A percentile compares a stretch with the other conserved stretches of the same genome.
phyloP scores from a whole-genome alignment of 768 basidiomycete genomes.

The Russula vinacea region DNA sequence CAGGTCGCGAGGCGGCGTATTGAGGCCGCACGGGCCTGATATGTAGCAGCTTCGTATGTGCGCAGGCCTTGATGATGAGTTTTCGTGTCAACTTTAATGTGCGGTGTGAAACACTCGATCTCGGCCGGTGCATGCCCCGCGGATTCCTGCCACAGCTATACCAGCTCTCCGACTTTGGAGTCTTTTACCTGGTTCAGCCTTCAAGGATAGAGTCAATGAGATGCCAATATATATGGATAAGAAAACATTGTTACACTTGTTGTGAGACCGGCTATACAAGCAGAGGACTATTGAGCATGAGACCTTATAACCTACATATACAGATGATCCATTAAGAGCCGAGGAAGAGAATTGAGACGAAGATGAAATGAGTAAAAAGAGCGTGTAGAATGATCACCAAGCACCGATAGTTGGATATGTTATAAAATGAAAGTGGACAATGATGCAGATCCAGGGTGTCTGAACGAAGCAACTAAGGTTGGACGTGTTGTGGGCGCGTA shows the following conservation, averaged over 20 bases:
- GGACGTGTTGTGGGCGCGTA: no score
- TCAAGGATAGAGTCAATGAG: not conserved
- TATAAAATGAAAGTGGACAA: slow-evolving; percentile 17
- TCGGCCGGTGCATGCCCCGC: not conserved
- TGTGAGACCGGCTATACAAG: slow-evolving; percentile 5
- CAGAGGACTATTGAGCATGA: not conserved
- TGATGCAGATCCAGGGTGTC: slow-evolving; percentile 2
- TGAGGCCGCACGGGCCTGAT: slow-evolving; percentile 63
- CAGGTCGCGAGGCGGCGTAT: slow-evolving; percentile 86
- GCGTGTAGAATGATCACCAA: not conserved
- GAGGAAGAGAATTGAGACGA: slow-evolving; percentile 3
- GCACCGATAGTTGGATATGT: slow-evolving; percentile 12
- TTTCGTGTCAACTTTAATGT: slow-evolving; percentile 31
- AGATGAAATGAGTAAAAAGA: not conserved
- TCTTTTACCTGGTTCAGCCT: not conserved
- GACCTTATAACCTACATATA: slow-evolving; percentile 19
- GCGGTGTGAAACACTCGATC: slow-evolving; percentile 22
- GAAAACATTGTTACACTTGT: slow-evolving; percentile 2
- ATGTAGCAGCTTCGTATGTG: slow-evolving; percentile 38
- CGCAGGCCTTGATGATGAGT: slow-evolving; percentile 28
- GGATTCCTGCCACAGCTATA: not conserved
- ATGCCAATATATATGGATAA: not conserved
- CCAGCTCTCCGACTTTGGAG: not conserved
- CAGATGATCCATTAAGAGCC: not conserved
- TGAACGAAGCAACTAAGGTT: not conserved